A percentile compares a stretch with the other conserved stretches of the same genome.
Evolutionary conservation across 2,329 filamentous ascomycete species (phyloP).

Genomic region (Hysterium pulicare): DNA sequence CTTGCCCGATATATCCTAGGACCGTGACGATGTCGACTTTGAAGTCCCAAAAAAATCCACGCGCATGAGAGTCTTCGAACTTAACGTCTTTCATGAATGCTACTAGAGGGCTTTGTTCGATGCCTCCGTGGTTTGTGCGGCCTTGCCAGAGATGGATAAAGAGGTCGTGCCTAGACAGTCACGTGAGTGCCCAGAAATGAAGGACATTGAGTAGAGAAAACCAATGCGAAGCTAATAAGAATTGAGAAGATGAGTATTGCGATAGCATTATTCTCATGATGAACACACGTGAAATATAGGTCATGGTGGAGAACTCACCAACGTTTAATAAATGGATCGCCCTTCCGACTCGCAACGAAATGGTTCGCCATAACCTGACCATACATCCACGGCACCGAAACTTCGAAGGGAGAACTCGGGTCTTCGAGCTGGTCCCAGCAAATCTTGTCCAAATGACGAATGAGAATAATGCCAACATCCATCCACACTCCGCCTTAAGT

Average conservation of each 20-base stretch:
- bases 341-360: conserved; percentile 43
- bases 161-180: conserved; percentile 17
- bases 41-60: conserved; percentile 32
- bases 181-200: too few species aligned
- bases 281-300: not conserved
- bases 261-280: not conserved
- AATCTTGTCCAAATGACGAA: conserved; percentile 36
- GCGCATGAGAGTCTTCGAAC: conserved; percentile 16
- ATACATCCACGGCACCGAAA: conserved; percentile 27
- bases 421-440: conserved; percentile 41
- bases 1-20: conserved; percentile 41
- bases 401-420: conserved; percentile 32
- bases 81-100: conserved; percentile 23
- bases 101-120: conserved; percentile 20
- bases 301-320: too few species aligned
- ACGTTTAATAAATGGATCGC: conserved; percentile 44
- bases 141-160: conserved; percentile 25
- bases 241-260: too few species aligned
- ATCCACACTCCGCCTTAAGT: conserved; percentile 41
- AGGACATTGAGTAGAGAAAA: not conserved
- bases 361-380: conserved; percentile 37
- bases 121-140: conserved; percentile 14
- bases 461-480: conserved; percentile 41
- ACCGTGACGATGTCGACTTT: conserved; percentile 26
- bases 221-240: too few species aligned